A percentile compares a stretch with the other conserved stretches of the same genome.
Conservation (phyloP, 129 eudicot species). For the Sambucus nigra region DNA sequence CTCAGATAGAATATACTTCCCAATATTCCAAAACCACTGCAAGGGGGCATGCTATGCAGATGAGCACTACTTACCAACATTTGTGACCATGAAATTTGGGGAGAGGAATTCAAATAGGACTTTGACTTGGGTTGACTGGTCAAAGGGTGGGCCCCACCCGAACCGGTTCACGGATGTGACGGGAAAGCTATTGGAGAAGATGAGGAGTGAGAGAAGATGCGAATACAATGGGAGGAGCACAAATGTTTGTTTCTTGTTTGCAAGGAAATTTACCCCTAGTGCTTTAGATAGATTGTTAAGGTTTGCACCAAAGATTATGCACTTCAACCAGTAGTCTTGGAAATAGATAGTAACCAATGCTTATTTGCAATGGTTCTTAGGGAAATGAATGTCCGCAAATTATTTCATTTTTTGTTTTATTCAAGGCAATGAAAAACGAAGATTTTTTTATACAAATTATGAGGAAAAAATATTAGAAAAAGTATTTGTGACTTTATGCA, state of each 20-base stretch:
- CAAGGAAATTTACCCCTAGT: conserved; percentile 67
- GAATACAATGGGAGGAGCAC: conserved; percentile 48
- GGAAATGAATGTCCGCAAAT: not conserved
- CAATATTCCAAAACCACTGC: conserved; percentile 51
- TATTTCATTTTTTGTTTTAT: not conserved
- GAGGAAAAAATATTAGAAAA: too few species aligned
- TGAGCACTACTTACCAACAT: conserved; percentile 87
- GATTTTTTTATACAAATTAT: too few species aligned
- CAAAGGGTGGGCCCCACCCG: conserved; percentile 85
- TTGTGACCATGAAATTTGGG: conserved; percentile 36
- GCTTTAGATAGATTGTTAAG: conserved; percentile 66
- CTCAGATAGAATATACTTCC: conserved; percentile 48
- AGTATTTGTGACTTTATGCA: too few species aligned
- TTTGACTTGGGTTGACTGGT: conserved; percentile 80
- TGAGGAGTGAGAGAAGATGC: conserved; percentile 47
- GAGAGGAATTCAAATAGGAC: conserved; percentile 46
- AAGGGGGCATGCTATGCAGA: conserved; percentile 61
- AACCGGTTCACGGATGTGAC: conserved; percentile 41
- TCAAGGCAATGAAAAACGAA: not conserved
- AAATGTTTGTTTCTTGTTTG: conserved; percentile 65
- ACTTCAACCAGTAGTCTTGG: conserved; percentile 24
- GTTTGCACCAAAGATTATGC: conserved; percentile 72
- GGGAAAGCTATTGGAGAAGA: conserved; percentile 28
- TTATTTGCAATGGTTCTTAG: not conserved
- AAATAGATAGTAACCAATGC: not conserved